phyloP scores from a whole-genome alignment of 169 alveolate genomes.

The Cryptosporidium viatorum region DNA sequence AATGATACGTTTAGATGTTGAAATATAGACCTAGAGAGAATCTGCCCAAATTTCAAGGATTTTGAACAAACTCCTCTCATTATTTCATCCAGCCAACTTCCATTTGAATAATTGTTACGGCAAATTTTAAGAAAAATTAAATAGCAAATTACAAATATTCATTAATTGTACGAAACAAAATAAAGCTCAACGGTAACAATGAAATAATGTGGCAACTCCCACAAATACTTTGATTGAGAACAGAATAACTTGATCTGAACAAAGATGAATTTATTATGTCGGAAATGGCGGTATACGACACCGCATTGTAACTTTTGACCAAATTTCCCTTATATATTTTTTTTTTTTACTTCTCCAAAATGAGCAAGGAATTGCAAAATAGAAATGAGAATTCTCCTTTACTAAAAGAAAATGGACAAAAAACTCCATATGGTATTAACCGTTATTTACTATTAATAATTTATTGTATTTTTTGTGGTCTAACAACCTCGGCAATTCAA shows the following conservation, averaged over 20 bases:
- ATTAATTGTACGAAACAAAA: neutral
- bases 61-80: neutral
- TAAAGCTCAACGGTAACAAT: neutral
- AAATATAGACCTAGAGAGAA: constrained; percentile 5
- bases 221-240: neutral
- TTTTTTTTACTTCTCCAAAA: neutral
- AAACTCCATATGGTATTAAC: constrained; percentile 57
- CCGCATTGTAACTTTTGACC: constrained; percentile 37
- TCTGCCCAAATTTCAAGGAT: neutral
- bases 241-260: neutral
- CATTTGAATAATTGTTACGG: neutral
- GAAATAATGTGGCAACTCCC: neutral
- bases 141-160: neutral
- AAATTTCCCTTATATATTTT: neutral
- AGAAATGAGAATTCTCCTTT: neutral
- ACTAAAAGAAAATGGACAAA: neutral
- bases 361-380: neutral
- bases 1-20: neutral
- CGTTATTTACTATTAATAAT: constrained; percentile 45
- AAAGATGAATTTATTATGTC: neutral
- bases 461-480: constrained; percentile 45
- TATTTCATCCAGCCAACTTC: neutral
- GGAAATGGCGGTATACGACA: constrained; percentile 9
- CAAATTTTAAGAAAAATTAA: neutral
- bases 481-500: constrained; percentile 73